Evolutionary conservation across 352 stramenopile species (phyloP), one percentile per base, ranked within the genome.

Genomic region (Thalassiosira hispida): DNA sequence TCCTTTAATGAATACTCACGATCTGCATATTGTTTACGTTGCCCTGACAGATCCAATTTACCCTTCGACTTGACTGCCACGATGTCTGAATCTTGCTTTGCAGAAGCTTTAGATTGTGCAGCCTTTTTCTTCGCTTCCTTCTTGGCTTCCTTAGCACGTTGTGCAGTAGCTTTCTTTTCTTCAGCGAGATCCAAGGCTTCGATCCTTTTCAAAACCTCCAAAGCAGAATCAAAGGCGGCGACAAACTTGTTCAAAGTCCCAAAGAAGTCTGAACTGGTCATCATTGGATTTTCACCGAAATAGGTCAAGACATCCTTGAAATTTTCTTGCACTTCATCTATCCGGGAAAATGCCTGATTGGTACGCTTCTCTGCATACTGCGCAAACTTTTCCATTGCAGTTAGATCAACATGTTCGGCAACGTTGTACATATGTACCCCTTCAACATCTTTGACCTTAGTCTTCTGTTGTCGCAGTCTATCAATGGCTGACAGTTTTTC

Each of bases 261-360:
- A 81, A 96, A 96, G 57, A 96, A 95, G 18, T 93, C 86, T 27
- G 75, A 69, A 20, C 83, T 92, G 7, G 79, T 79, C 87, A 94
- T 94, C 1, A 86, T 85, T 47, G 89, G 84, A 68, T 95, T 88
- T 89, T 96, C 92, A 35, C 92, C 90, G 66, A 96, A 95, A 73
- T 95, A 96, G 22, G 68, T 64, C 14, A 96, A 74, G 0, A 94
- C 62, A 6, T 68, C 63, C 44, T 74, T 81, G 46, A 90, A 93
- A 12, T 87, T 91, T 56, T 79, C 78, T 57, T 93, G 84, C 0
- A 93, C 71, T 22, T 90, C 79, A 20, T 93, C 71, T 44, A 85
- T 89, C 20, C 71, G 79, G 29, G 76, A 73, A 60, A 81, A 75
- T 11, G 81, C 81, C 55, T 92, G 74, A 22, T 88, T 63, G 8